Conservation (phyloP, 805 yeast genomes). For the Starmerella khaoyaiensis region DNA sequence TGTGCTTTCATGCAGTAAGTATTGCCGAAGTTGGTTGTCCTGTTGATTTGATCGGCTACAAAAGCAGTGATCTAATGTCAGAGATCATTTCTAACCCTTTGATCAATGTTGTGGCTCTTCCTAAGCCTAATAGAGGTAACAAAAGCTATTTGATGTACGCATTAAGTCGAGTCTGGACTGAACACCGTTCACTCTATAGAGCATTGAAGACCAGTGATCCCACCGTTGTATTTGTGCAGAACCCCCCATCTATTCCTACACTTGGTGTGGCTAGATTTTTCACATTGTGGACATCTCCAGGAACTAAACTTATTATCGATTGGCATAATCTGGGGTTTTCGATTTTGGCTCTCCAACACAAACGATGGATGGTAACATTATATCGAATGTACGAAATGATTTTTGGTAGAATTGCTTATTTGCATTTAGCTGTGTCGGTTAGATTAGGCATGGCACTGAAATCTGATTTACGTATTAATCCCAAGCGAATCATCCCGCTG, state of each 20-base stretch:
- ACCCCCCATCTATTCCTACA: constrained; percentile 88
- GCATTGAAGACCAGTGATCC: constrained; percentile 33
- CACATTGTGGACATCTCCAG: constrained; percentile 36
- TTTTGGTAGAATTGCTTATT: constrained; percentile 51
- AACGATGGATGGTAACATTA: constrained; percentile 30
- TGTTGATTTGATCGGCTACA: constrained; percentile 78
- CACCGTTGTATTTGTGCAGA: constrained; percentile 51
- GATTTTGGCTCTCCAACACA: constrained; percentile 49
- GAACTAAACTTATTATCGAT: constrained; percentile 62
- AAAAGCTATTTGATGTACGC: constrained; percentile 48
- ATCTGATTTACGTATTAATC: constrained; percentile 40
- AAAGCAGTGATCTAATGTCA: constrained; percentile 23
- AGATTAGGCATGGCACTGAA: constrained; percentile 53
- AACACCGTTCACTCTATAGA: constrained; percentile 36
- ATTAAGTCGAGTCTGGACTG: constrained; percentile 43
- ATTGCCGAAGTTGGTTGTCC: constrained; percentile 54
- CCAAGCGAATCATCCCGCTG: constrained; percentile 45
- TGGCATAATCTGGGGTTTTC: constrained; percentile 95
- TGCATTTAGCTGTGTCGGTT: constrained; percentile 69
- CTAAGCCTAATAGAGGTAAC: constrained; percentile 20
- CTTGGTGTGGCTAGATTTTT: constrained; percentile 49
- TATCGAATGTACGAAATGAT: constrained; percentile 50
- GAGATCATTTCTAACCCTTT: constrained; percentile 20
- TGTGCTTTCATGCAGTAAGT: constrained; percentile 77
- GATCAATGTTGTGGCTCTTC: constrained; percentile 26